Percentiles rank a stretch among this genome's conserved stretches.
These are phyloP conservation scores for Stephania yunnanensis DNA, from an alignment of 164 flowering plant genomes.

Conservation along the genomic window DNA sequence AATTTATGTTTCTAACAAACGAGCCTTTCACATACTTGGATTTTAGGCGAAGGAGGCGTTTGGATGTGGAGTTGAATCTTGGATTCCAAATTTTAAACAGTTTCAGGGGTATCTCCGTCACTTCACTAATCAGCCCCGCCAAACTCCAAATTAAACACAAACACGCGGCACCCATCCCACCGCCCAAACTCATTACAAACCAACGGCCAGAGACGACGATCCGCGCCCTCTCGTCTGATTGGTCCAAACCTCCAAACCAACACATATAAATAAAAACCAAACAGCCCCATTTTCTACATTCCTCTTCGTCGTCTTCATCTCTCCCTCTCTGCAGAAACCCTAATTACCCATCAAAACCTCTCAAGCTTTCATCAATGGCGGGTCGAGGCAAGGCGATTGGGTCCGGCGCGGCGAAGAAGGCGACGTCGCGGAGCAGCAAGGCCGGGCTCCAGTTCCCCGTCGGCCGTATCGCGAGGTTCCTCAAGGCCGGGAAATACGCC, in stretches of 20 bases:
- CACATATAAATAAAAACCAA: constrained; percentile 12
- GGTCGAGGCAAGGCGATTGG: constrained; percentile 22
- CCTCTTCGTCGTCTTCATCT: background rate
- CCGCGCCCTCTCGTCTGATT: constrained; percentile 18
- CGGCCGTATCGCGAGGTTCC: constrained; percentile 20
- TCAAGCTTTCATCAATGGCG: constrained; percentile 9
- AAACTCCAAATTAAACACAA: background rate
- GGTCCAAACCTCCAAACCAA: background rate
- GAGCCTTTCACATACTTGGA: too few relatives aligned
- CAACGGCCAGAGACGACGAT: constrained; percentile 15
- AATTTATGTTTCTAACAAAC: too few relatives aligned
- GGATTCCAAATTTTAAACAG: too few relatives aligned
- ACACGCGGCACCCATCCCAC: background rate
- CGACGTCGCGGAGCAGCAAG: constrained; percentile 19
- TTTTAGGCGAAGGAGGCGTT: too few relatives aligned
- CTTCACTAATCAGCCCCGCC: background rate
- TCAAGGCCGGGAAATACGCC: constrained; percentile 23
- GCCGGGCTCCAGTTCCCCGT: constrained; percentile 21
- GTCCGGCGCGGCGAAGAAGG: constrained; percentile 20
- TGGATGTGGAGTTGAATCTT: too few relatives aligned
- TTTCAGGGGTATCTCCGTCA: background rate
- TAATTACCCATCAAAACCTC: background rate
- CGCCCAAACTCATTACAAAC: background rate
- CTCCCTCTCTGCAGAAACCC: background rate
- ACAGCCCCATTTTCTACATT: background rate